Evolutionary conservation across 768 basidiomycete species (phyloP).

Genomic region (Naganishia randhawae): DNA sequence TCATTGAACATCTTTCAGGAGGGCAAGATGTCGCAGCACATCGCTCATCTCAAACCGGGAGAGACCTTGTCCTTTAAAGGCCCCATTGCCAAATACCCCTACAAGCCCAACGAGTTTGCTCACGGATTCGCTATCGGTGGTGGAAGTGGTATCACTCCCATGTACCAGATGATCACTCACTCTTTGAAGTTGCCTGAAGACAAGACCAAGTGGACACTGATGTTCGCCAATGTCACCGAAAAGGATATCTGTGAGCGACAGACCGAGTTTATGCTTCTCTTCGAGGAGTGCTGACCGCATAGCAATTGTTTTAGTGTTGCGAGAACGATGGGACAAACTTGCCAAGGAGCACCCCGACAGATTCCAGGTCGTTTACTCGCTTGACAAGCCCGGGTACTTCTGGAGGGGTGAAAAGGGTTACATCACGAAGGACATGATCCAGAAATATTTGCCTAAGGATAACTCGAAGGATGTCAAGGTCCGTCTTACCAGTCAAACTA

Average conservation of each 20-base stretch:
- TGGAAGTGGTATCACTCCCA: conserved; percentile 73
- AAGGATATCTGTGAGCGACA: conserved; percentile 79
- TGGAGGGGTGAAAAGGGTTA: conserved; percentile 69
- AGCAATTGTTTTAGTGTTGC: conserved; percentile 36
- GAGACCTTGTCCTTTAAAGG: conserved; percentile 83
- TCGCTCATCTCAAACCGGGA: conserved; percentile 73
- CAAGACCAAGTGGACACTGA: conserved; percentile 88
- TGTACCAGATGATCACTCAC: conserved; percentile 62
- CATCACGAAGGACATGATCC: conserved; percentile 68
- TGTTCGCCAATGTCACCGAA: conserved; percentile 87
- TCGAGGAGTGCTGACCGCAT: neutral
- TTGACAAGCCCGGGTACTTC: conserved; percentile 71
- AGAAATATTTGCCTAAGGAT: conserved; percentile 64
- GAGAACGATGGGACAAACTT: conserved; percentile 50
- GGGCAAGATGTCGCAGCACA: conserved; percentile 78
- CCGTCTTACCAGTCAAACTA: conserved; percentile 41
- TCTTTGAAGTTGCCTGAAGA: conserved; percentile 67
- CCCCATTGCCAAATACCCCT: conserved; percentile 80
- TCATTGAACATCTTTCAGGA: conserved; percentile 57
- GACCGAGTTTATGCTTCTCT: conserved; percentile 53
- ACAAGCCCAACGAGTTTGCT: conserved; percentile 62
- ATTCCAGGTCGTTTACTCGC: conserved; percentile 76
- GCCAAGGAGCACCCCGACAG: conserved; percentile 54
- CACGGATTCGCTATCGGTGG: conserved; percentile 86
- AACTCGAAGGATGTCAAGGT: conserved; percentile 72